A percentile compares a stretch with the other conserved stretches of the same genome.
These are phyloP conservation scores for Aspergillus biplanus DNA, from an alignment of 495 filamentous ascomycete genomes.

Conservation along the genomic window DNA sequence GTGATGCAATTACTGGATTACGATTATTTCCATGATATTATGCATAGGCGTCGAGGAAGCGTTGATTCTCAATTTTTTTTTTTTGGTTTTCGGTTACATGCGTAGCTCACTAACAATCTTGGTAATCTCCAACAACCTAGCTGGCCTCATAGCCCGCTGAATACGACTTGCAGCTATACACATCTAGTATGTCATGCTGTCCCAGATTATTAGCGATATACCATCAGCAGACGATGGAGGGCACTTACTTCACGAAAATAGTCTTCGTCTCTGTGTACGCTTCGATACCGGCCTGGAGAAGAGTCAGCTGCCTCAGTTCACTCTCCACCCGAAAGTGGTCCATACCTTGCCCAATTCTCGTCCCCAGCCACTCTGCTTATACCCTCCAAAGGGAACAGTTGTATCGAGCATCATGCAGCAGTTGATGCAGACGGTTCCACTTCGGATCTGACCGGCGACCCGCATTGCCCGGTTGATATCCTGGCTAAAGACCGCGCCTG, in stretches of 20 bases:
- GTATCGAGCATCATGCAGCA: background rate
- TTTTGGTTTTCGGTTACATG: too few relatives aligned
- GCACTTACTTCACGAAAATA: background rate
- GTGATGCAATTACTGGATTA: too few relatives aligned
- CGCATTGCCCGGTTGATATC: slow-evolving; percentile 4
- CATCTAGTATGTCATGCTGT: too few relatives aligned
- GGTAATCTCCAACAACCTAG: too few relatives aligned
- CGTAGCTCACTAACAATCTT: too few relatives aligned
- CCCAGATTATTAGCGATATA: too few relatives aligned
- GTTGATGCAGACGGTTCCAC: slow-evolving; percentile 1
- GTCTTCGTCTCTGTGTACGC: background rate
- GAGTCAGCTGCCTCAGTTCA: background rate
- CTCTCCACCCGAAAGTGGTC: background rate
- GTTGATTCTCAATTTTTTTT: too few relatives aligned
- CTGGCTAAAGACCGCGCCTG: background rate
- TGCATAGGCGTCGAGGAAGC: too few relatives aligned
- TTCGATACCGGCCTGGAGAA: background rate
- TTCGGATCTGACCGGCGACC: background rate
- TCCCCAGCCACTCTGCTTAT: background rate
- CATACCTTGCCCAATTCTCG: background rate
- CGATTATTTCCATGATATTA: too few relatives aligned
- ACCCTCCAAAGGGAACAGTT: background rate
- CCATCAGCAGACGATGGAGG: too few relatives aligned
- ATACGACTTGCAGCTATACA: too few relatives aligned
- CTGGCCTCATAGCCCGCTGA: too few relatives aligned